Evolutionary conservation across 306 rosid species (phyloP).

Genomic region (Vicia faba): DNA sequence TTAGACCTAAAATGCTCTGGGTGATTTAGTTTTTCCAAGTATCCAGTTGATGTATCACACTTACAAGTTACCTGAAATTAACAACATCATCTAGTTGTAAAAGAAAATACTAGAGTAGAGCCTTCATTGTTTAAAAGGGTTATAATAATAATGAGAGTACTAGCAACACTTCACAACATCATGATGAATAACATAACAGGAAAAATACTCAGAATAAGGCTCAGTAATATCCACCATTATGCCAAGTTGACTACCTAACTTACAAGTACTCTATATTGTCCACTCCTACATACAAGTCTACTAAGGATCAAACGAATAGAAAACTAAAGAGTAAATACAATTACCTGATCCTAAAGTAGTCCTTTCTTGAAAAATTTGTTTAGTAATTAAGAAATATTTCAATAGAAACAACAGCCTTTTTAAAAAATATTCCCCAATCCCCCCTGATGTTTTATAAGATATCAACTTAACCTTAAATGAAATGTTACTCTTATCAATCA

Average conservation of each 20-base stretch:
- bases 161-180: constrained; percentile 13
- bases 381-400: too few species aligned
- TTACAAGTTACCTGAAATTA: constrained; percentile 69
- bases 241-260: neutral
- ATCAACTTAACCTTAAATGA: too few species aligned
- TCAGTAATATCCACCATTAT: constrained; percentile 2
- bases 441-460: too few species aligned
- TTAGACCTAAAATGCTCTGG: constrained; percentile 58
- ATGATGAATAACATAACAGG: constrained; percentile 13
- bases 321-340: too few species aligned
- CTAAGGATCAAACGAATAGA: too few species aligned
- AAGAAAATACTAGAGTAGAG: constrained; percentile 1
- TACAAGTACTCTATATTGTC: neutral
- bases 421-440: too few species aligned
- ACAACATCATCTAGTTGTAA: constrained; percentile 15
- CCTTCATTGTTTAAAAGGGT: constrained; percentile 11
- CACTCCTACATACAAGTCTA: too few species aligned
- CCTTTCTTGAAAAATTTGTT: too few species aligned
- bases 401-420: too few species aligned
- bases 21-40: constrained; percentile 55
- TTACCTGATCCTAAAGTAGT: too few species aligned
- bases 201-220: constrained; percentile 18
- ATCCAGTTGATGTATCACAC: constrained; percentile 49
- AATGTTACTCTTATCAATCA: too few species aligned
- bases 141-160: constrained; percentile 30